Evolutionary conservation across 176 grass and related monocot species (phyloP).

Genomic region (Pharus latifolius): DNA sequence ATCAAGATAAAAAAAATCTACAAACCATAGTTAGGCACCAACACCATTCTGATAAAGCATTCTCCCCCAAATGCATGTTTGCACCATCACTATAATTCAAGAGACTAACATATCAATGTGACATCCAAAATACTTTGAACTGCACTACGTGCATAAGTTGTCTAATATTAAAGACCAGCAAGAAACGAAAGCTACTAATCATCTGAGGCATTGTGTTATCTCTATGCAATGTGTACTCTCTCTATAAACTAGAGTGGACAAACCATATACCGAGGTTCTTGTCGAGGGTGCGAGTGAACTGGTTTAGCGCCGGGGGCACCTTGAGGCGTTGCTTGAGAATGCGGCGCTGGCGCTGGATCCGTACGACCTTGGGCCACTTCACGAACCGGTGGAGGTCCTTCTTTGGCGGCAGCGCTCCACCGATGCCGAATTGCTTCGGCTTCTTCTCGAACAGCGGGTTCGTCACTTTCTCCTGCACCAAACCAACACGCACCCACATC

Average conservation of each 20-base stretch:
- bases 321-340: constrained; percentile 95
- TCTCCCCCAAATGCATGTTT: no score
- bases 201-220: neutral
- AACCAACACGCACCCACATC: neutral
- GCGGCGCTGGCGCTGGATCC: constrained; percentile 83
- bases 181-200: neutral
- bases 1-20: no score
- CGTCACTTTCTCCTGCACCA: constrained; percentile 48
- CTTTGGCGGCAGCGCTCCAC: constrained; percentile 73
- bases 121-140: no score
- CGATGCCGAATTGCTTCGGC: constrained; percentile 87
- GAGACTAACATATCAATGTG: no score
- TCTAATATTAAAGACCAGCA: neutral
- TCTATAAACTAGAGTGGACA: neutral
- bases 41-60: no score
- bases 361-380: constrained; percentile 91
- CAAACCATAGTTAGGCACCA: no score
- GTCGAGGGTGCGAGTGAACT: constrained; percentile 92
- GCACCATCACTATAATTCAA: no score
- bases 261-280: constrained; percentile 62
- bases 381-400: constrained; percentile 77
- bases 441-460: constrained; percentile 92
- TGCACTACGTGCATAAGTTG: no score
- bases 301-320: constrained; percentile 78
- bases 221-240: neutral